Percentiles rank a stretch among this genome's conserved stretches.
phyloP scores from a whole-genome alignment of 1,139 yeast species.

The Magnusiomyces clavatus region DNA sequence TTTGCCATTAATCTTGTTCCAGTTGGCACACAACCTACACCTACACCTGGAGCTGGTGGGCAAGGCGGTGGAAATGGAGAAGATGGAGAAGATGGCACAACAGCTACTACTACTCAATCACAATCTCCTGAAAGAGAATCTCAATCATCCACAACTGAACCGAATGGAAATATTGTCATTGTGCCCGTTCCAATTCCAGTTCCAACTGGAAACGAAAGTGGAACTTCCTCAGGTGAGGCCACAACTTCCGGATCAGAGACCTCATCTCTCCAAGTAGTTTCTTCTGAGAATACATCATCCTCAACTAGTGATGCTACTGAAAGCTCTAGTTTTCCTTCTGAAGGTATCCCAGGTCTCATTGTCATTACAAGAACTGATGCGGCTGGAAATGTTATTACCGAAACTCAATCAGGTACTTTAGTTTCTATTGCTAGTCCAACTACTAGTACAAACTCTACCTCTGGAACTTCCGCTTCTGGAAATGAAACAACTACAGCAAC shows the following conservation, averaged over 20 bases:
- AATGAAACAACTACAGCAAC: slow-evolving; percentile 3
- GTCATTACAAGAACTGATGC: slow-evolving; percentile 5
- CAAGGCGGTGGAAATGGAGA: neutral
- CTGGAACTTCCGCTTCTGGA: slow-evolving; percentile 3
- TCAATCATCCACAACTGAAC: neutral
- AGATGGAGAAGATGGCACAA: too few relatives aligned
- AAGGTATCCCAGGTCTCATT: slow-evolving; percentile 6
- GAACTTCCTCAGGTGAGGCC: neutral
- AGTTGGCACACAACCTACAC: neutral
- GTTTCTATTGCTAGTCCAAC: neutral
- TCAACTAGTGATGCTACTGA: slow-evolving; percentile 1
- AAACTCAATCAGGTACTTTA: neutral
- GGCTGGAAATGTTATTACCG: slow-evolving; percentile 5
- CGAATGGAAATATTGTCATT: neutral
- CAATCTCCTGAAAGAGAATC: neutral
- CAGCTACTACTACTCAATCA: neutral
- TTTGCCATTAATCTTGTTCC: slow-evolving; percentile 5
- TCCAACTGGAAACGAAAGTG: neutral
- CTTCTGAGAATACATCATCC: slow-evolving; percentile 5
- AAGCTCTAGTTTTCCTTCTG: slow-evolving; percentile 4
- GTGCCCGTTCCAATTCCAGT: neutral
- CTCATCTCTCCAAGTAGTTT: slow-evolving; percentile 1
- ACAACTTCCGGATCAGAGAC: slow-evolving; percentile 1
- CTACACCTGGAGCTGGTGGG: slow-evolving; percentile 1
- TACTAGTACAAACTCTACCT: slow-evolving; percentile 3